phyloP scores from a whole-genome alignment of 2,329 filamentous ascomycete species.

The Talaromyces sp. region DNA sequence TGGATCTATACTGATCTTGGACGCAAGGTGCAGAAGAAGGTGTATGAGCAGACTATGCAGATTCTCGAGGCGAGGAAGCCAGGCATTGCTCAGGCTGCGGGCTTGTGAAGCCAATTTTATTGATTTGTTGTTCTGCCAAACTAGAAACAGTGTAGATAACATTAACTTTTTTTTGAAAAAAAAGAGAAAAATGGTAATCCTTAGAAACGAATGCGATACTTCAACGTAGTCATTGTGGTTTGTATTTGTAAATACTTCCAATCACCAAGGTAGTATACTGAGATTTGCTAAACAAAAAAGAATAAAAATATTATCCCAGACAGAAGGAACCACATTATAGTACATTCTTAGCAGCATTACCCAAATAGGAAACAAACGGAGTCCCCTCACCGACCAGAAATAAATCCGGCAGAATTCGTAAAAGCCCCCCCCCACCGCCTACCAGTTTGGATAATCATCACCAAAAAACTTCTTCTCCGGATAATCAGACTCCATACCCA shows the following conservation, averaged over 20 bases:
- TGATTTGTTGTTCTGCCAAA: too few species aligned
- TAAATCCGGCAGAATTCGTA: neutral
- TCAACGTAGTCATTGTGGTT: neutral
- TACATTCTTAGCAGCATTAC: neutral
- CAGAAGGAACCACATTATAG: neutral
- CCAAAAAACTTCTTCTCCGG: neutral
- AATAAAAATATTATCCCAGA: too few species aligned
- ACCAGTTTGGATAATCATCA: neutral
- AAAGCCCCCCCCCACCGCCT: neutral
- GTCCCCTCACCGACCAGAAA: neutral
- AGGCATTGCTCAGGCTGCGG: neutral
- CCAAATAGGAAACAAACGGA: neutral
- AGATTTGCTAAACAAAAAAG: neutral
- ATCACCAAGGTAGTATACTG: neutral
- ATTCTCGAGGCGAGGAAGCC: conserved; percentile 5
- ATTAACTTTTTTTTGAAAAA: too few species aligned
- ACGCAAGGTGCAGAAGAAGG: conserved; percentile 3
- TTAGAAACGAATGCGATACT: neutral
- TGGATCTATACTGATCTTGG: conserved; percentile 7
- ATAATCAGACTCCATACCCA: neutral
- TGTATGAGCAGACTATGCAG: neutral
- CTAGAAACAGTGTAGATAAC: too few species aligned
- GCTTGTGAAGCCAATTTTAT: neutral
- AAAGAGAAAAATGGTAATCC: too few species aligned
- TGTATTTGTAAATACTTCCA: neutral